Evolutionary conservation across 2,329 filamentous ascomycete genomes (phyloP), one percentile per base, ranked within the genome.

Genomic region (Neofusicoccum parvum): DNA sequence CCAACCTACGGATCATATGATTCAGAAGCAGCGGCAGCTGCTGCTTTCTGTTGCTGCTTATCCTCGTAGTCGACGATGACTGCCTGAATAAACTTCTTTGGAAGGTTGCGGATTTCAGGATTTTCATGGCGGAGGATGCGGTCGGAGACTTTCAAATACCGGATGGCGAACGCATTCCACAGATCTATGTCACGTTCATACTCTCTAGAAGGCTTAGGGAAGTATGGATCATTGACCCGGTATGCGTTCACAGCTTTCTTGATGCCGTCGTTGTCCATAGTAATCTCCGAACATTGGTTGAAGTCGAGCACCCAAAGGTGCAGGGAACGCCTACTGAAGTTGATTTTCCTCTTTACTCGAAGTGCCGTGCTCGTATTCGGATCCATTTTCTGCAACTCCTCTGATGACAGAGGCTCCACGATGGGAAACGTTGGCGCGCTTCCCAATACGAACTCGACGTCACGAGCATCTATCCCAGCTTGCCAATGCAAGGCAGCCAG

Each of bases 391-490:
- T 50, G 36, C 43, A 62, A 34, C 15, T 23, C 17, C 12, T 20
- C 32, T 9, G 59, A 34, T 12, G 46, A 2, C 2, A 60, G 58
- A 15, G 37, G 48, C 15, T 4, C 34, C n/a, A 9, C 2, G 5
- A 10, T n/a, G 3, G 45, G 3, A 9, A 3, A 5, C 5, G 5
- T 12, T n/a, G 34, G 36, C 67, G 69, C 17, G 67, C 64, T 7
- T 71, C 81, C 2, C 6, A 87, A 78, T 0, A 87, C 85, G 68
- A 86, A 87, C 59, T 88, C 83, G 2, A 88, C 77, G 50, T 86
- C 85, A 39, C 82, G 82, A 0, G 79, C 85, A 67, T 87, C 84
- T 0, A 85, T 70, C 12, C 73, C 67, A 0, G 76, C 80, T 1
- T 69, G 53, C 84, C 83, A 88, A 66, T 85, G 80, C 62, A 87